Evolutionary conservation across 257 asterid genomes (phyloP), one percentile per base, ranked within the genome.

Genomic region (Lycium barbarum): DNA sequence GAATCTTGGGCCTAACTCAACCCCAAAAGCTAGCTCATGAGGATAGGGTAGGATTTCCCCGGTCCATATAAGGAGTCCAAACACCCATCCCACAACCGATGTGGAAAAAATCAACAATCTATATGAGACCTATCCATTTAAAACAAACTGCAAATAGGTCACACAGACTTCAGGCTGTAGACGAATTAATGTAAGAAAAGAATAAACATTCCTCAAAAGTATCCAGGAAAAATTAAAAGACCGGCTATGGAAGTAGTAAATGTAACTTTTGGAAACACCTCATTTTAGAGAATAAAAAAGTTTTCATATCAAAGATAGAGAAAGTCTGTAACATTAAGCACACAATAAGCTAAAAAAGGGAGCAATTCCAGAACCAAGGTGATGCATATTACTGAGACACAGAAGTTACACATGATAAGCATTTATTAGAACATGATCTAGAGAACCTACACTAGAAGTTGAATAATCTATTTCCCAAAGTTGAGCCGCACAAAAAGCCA

Each of bases 101-200:
- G 33, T 26, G 33, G 33, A 26, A 26, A 1, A 26, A 26, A 26
- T 26, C 33, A 26, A 26, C 33, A 14, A 76, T 76, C 62, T 76
- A 22, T 12, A 49, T 51, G 63, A 76, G 81, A 51, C 59, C 81
- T 45, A 74, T 74, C 81, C 62, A 74, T 3, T 74, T 14, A 74
- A 45, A 51, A 74, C 20, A 49, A 49, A 15, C 33, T 1, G 33
- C 33, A 26, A 26, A 26, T 26, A 26, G 33, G 33, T 26, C 33
- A 26, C 33, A 26, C 36, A 51, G 45, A 76, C 14, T 51, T 7
- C 82, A 33, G 82, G 49, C 82, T 26, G 65, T 22, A 76, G 82
- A 53, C 53, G 17, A 76, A 76, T 40, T 40, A 57, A 57, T 57
- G 62, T 5, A 14, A 4, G 62, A 57, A 57, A 57, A 57, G 62